Evolutionary conservation across 352 stramenopile genomes (phyloP).

Genomic region (Globisporangium spiculum): DNA sequence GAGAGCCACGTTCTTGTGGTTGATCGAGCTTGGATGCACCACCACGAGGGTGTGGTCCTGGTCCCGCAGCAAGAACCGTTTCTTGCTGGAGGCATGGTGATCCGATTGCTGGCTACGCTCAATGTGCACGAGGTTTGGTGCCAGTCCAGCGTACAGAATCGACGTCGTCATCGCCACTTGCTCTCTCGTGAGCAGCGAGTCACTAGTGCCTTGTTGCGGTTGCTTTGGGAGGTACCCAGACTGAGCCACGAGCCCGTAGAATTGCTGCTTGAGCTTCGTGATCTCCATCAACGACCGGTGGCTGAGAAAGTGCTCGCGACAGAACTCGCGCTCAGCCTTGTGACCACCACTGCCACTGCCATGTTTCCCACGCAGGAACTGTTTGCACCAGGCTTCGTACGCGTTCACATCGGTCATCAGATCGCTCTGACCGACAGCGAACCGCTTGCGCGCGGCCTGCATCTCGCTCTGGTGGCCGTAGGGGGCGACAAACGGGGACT

Average conservation of each 20-base stretch:
- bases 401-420: constrained; percentile 77
- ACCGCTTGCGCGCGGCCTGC: constrained; percentile 56
- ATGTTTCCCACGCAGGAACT: constrained; percentile 15
- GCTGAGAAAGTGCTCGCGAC: constrained; percentile 63
- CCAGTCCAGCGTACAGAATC: constrained; percentile 80
- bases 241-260: constrained; percentile 57
- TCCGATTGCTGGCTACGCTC: constrained; percentile 23
- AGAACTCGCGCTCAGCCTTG: constrained; percentile 62
- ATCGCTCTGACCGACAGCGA: constrained; percentile 61
- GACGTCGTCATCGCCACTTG: constrained; percentile 57
- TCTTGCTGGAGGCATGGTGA: constrained; percentile 23
- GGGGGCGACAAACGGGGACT: constrained; percentile 79
- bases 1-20: constrained; percentile 55
- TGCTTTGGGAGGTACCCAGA: constrained; percentile 50
- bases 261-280: constrained; percentile 75
- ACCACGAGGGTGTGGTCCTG: constrained; percentile 45
- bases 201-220: background rate
- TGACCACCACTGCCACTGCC: constrained; percentile 10
- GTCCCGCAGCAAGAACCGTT: constrained; percentile 40
- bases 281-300: constrained; percentile 56
- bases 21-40: constrained; percentile 75
- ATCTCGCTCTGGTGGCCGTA: constrained; percentile 70
- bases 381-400: constrained; percentile 56
- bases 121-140: constrained; percentile 90
- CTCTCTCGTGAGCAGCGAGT: constrained; percentile 40